Base-by-base conservation (phyloP, 2,329 filamentous ascomycete species). In the Sordariomycetes sp. region DNA sequence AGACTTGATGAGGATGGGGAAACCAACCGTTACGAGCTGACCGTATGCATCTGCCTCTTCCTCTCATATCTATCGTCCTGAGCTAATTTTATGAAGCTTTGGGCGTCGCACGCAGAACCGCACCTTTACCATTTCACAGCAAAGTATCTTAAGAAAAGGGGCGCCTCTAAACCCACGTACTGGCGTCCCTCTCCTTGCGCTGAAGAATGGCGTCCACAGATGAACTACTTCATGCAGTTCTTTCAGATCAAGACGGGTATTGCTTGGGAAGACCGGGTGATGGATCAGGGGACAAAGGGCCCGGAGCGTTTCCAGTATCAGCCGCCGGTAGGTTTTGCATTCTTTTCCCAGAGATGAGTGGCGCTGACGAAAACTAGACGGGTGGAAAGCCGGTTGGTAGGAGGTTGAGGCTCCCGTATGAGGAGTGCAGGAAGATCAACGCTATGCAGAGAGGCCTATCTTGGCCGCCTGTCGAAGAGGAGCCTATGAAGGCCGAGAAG, bases 81-180 rank as follows among this genome's bases (percentile, higher is more conserved):
- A n/a, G 14, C 6, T 40, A n/a, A 45, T 11, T 8, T 2, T 9
- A 2, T 5, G 6, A 41, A 86, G 79, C 64, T 88, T 33, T 84
- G 76, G 58, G 75, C 86, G 52, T 81, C 78, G 5, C 66, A 74
- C 39, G 59, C 66, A 9, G 55, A 58, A 11, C 79, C 79, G 0
- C 63, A 60, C 38, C 66, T 72, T 1, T 87, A 85, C 57, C 70
- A 68, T 42, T 72, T 75, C 30, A 71, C 71, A 7, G 67, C 65
- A 30, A 72, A 72, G 35, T 63, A 61, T 42, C 63, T 61, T 45
- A 61, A 62, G 34, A 59, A 55, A 35, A 61, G 54, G 6, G 52
- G 55, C 6, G 56, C 57, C 38, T 46, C 42, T 6, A 50, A 55
- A 14, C 50, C 61, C 6, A 51, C 44, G 4, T 58, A 58, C 23